Percentiles rank a stretch among this genome's conserved stretches.
These are phyloP conservation scores for Hypoxylon trugodes DNA, from an alignment of 495 filamentous ascomycete species.

Conservation along the genomic window DNA sequence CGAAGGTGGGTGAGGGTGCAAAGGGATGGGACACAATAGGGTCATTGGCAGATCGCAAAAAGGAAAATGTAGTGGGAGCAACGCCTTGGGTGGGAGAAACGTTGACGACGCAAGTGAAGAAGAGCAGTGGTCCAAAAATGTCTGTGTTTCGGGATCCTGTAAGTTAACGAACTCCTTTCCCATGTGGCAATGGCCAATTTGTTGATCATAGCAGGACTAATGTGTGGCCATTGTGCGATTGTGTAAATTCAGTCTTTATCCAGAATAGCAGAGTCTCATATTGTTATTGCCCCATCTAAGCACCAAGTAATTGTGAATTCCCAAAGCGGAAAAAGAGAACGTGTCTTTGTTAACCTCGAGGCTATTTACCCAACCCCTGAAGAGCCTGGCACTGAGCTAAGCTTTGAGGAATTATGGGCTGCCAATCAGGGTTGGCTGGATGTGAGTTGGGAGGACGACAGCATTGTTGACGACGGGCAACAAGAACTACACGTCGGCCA, in stretches of 20 bases:
- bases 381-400: slow-evolving; percentile 73
- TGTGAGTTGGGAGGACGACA: slow-evolving; percentile 70
- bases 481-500: slow-evolving; percentile 38
- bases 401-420: slow-evolving; percentile 91
- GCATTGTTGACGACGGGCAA: slow-evolving; percentile 29
- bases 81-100: slow-evolving; percentile 94
- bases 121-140: slow-evolving; percentile 80
- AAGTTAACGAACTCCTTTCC: slow-evolving; percentile 58
- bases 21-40: slow-evolving; percentile 95
- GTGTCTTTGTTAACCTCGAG: slow-evolving; percentile 85
- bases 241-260: slow-evolving; percentile 60
- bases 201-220: slow-evolving; percentile 99
- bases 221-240: slow-evolving; percentile 67
- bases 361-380: slow-evolving; percentile 80
- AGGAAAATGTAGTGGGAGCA: slow-evolving; percentile 89
- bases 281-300: slow-evolving; percentile 59
- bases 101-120: slow-evolving; percentile 83
- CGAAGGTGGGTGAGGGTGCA: slow-evolving; percentile 55
- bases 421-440: slow-evolving; percentile 79
- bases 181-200: slow-evolving; percentile 60
- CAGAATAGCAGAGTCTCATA: slow-evolving; percentile 60
- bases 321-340: slow-evolving; percentile 78
- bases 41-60: slow-evolving; percentile 83
- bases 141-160: slow-evolving; percentile 95
- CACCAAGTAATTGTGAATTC: slow-evolving; percentile 80